Evolutionary conservation across 1,139 yeast genomes (phyloP).

Genomic region (Candida albicans): DNA sequence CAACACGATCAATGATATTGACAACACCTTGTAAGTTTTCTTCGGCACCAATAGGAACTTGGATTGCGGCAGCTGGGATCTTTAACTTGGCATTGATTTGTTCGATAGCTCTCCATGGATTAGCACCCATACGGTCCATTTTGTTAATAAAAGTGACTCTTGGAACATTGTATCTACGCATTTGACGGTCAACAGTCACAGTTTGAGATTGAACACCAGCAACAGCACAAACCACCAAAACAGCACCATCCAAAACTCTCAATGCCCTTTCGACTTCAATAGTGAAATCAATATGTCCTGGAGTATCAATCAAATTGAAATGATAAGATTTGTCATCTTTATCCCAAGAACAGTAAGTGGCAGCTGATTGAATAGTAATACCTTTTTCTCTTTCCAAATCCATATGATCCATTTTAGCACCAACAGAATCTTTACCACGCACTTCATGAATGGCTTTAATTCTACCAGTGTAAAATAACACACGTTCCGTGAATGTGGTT

Average conservation of each 20-base stretch:
- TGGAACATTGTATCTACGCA: slow-evolving; percentile 97
- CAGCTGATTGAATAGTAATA: slow-evolving; percentile 97
- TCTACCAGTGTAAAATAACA: slow-evolving; percentile 92
- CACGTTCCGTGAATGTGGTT: slow-evolving; percentile 95
- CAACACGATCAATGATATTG: slow-evolving; percentile 83
- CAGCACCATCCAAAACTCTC: slow-evolving; percentile 97
- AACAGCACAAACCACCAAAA: slow-evolving; percentile 95
- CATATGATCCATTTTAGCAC: slow-evolving; percentile 94
- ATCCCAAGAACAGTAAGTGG: slow-evolving; percentile 96
- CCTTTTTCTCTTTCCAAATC: slow-evolving; percentile 97
- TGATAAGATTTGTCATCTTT: slow-evolving; percentile 70
- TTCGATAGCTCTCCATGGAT: slow-evolving; percentile 92
- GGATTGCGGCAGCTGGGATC: slow-evolving; percentile 96
- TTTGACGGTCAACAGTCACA: slow-evolving; percentile 97
- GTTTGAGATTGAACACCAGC: slow-evolving; percentile 98
- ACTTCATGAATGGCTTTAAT: slow-evolving; percentile 98
- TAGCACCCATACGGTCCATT: slow-evolving; percentile 99
- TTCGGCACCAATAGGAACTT: slow-evolving; percentile 96
- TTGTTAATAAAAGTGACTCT: slow-evolving; percentile 93
- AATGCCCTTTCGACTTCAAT: slow-evolving; percentile 97
- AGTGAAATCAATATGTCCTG: slow-evolving; percentile 98
- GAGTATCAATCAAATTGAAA: slow-evolving; percentile 93
- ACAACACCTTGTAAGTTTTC: slow-evolving; percentile 83
- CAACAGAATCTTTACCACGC: slow-evolving; percentile 95
- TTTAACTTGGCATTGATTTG: slow-evolving; percentile 84